Evolutionary conservation across 345 rosid species (phyloP), one percentile per base, ranked within the genome.

Genomic region (Eucalyptus rudis): DNA sequence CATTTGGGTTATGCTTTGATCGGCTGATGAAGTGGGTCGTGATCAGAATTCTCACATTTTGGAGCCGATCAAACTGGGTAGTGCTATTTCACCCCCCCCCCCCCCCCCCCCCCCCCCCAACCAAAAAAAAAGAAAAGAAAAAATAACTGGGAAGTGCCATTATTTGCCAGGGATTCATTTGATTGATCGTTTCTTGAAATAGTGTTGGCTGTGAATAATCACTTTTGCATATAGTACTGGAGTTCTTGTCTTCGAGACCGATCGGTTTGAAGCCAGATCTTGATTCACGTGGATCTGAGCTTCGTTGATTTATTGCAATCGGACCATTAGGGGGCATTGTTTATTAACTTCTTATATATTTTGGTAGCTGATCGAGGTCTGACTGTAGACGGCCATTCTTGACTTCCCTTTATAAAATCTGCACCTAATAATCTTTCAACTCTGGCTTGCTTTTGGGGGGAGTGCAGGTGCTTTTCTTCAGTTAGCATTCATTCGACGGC

Each of bases 381-480:
- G 43, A 44, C 5, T 29, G 80, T 12, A 22, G 36, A 50, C 27
- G 27, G 89, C 31, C 47, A 7, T 54, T 20, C 62, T n/a, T 84
- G 79, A 47, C 84, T 40, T 76, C 84, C 9, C 15, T 20, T 7
- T 76, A 40, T 76, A 43, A 76, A 36, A 76, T 76, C 47, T 76
- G 84, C 84, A 40, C 29, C 84, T 76, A 20, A 40, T 40, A 76
- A 76, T 76, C 8, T 22, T 76, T 76, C 47, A 40, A 76, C 29
- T 40, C 47, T 76, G 84, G 84, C 47, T 90, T 66, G 86, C 24
- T 56, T 68, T 66, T 86, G 91, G 91, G 84, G 91, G 45, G 13
- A 89, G 64, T 94, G 91, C 96, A 97, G 99, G 97, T 88, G 95
- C 99, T 86, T 93, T 96, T 90, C 94, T 96, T 90, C 99, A 97